phyloP scores from a whole-genome alignment of 352 stramenopile species.

The Thalassiosira ordinaria region DNA sequence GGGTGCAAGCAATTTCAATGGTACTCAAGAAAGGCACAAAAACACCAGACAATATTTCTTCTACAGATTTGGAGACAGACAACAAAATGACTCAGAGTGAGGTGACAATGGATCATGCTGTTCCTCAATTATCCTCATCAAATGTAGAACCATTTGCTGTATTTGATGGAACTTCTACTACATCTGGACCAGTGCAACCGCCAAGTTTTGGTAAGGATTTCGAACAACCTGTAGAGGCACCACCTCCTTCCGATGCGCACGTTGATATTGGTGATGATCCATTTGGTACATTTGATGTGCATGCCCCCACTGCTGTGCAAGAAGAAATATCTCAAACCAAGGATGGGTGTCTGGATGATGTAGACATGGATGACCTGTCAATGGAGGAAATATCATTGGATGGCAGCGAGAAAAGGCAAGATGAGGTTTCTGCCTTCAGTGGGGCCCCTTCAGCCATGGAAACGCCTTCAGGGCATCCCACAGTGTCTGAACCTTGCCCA shows the following conservation, averaged over 20 bases:
- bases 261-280: not conserved
- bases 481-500: constrained; percentile 3
- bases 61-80: constrained; percentile 5
- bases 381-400: constrained; percentile 36
- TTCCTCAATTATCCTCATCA: not conserved
- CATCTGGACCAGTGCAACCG: not conserved
- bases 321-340: not conserved
- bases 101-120: constrained; percentile 1
- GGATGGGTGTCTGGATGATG: not conserved
- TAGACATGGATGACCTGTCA: constrained; percentile 9
- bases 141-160: not conserved
- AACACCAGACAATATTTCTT: constrained; percentile 8
- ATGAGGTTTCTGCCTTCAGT: not conserved
- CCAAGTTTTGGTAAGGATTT: not conserved
- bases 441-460: not conserved
- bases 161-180: constrained; percentile 2
- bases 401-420: not conserved
- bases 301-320: not conserved
- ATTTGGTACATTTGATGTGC: not conserved
- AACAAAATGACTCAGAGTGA: constrained; percentile 9
- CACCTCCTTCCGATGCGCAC: not conserved
- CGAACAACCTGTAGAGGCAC: not conserved
- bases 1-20: constrained; percentile 59
- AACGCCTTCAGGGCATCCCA: not conserved
- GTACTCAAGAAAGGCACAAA: constrained; percentile 20